These are phyloP conservation scores for Artemisia annua DNA, from an alignment of 129 eudicot genomes.

Conservation along the genomic window DNA sequence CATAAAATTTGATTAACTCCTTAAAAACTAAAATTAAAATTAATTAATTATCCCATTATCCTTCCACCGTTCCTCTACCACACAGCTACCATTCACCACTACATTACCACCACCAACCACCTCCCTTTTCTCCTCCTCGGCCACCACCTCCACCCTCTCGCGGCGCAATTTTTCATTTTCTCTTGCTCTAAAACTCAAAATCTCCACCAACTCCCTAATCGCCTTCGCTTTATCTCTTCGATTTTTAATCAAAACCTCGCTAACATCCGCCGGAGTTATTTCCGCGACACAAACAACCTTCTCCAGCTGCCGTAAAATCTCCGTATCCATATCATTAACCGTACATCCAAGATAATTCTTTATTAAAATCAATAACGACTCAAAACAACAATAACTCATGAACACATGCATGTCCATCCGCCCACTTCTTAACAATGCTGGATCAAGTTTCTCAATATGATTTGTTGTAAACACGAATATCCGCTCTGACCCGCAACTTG, in stretches of 20 bases:
- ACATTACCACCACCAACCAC: slow-evolving; percentile 23
- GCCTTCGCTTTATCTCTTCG: slow-evolving; percentile 67
- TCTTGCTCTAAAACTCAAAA: slow-evolving; percentile 54
- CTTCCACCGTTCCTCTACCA: slow-evolving; percentile 23
- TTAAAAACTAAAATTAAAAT: slow-evolving; percentile 12
- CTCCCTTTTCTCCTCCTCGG: slow-evolving; percentile 77
- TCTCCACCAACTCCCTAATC: slow-evolving; percentile 56
- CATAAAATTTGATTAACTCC: not conserved
- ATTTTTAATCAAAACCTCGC: slow-evolving; percentile 80
- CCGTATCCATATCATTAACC: slow-evolving; percentile 45
- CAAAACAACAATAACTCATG: slow-evolving; percentile 70
- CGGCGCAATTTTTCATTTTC: slow-evolving; percentile 14
- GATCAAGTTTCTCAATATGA: slow-evolving; percentile 87
- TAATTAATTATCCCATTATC: slow-evolving; percentile 12
- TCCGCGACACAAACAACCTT: slow-evolving; percentile 49
- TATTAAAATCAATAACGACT: slow-evolving; percentile 57
- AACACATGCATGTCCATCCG: slow-evolving; percentile 95
- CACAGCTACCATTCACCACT: slow-evolving; percentile 25
- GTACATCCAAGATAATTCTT: slow-evolving; percentile 67
- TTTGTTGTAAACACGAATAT: slow-evolving; percentile 94
- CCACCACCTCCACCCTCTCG: slow-evolving; percentile 15
- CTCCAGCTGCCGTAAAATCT: slow-evolving; percentile 38
- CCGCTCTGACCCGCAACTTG: slow-evolving; percentile 91
- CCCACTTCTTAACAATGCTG: slow-evolving; percentile 92
- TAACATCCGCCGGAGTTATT: slow-evolving; percentile 92